Conservation (phyloP, 495 filamentous ascomycete genomes). For the Penicillium ucsense region DNA sequence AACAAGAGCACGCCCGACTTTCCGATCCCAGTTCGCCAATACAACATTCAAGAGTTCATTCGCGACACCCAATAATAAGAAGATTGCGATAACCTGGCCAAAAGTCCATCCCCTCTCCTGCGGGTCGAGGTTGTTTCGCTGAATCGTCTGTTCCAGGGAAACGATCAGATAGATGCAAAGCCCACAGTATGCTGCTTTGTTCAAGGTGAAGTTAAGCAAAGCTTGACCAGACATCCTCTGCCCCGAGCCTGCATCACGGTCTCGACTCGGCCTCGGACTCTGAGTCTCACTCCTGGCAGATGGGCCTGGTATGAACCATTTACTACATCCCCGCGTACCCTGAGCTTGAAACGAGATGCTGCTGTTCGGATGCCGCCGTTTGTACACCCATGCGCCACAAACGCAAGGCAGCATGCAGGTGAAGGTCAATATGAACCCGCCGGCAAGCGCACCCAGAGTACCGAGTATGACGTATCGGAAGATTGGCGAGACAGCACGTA, state of each 20-base stretch:
- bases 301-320: not conserved
- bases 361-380: not conserved
- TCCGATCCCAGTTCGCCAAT: constrained; percentile 11
- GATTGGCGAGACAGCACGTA: constrained; percentile 8
- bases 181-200: constrained; percentile 6
- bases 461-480: constrained; percentile 13
- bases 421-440: constrained; percentile 2
- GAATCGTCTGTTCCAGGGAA: constrained; percentile 14
- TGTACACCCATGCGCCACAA: constrained; percentile 1
- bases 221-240: constrained; percentile 1
- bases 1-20: not conserved
- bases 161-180: constrained; percentile 12
- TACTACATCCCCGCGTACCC: not conserved
- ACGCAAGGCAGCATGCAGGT: constrained; percentile 8
- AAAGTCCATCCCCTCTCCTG: constrained; percentile 11
- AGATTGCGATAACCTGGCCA: constrained; percentile 13
- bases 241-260: too few relatives aligned
- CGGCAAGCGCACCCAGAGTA: constrained; percentile 1
- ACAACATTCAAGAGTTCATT: constrained; percentile 12
- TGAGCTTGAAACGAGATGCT: not conserved
- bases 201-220: constrained; percentile 5
- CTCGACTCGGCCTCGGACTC: too few relatives aligned
- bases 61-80: constrained; percentile 11
- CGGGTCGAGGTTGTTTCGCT: constrained; percentile 6
- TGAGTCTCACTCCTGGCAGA: too few relatives aligned